phyloP scores from a whole-genome alignment of 768 basidiomycete species.

The Panaeolus cyanescens region DNA sequence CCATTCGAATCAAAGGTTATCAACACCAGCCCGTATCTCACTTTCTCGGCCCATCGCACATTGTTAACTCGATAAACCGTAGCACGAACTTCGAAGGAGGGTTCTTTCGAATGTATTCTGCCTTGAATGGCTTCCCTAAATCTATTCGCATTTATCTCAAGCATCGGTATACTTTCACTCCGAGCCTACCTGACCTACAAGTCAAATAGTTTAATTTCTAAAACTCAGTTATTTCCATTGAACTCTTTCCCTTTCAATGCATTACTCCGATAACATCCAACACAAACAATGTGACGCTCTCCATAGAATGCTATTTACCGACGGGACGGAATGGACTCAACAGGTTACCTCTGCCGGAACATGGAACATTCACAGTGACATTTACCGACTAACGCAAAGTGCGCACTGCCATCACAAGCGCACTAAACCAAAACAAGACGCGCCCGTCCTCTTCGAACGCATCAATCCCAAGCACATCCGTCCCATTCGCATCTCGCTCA shows the following conservation, averaged over 20 bases:
- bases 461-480: neutral
- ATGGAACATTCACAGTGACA: no score
- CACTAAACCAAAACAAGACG: neutral
- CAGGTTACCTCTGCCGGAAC: neutral
- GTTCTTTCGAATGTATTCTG: no score
- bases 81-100: no score
- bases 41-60: no score
- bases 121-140: no score
- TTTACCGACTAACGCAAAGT: no score
- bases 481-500: neutral
- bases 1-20: no score
- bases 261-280: neutral
- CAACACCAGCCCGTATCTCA: no score
- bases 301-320: neutral
- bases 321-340: neutral
- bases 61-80: no score
- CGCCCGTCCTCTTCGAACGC: neutral
- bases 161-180: no score
- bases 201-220: neutral
- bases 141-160: no score
- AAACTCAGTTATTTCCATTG: neutral
- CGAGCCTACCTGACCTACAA: no score
- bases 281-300: neutral
- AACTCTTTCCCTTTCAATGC: neutral
- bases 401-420: neutral